phyloP scores from a whole-genome alignment of 2,329 filamentous ascomycete species.

The Penicillium sclerotigenum region DNA sequence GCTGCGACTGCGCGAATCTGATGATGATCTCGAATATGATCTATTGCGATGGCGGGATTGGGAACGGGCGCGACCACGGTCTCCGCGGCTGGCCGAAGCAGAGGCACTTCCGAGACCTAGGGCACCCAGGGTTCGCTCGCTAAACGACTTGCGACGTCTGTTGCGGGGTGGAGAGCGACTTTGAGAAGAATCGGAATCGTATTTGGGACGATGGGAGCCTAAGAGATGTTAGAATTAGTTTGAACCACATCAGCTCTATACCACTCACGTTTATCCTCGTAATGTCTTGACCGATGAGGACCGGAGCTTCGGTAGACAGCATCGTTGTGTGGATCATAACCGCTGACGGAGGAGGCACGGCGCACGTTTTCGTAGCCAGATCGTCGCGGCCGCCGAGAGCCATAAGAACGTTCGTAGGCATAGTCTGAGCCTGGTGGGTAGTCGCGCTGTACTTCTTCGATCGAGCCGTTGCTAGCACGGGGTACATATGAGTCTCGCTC shows the following conservation, averaged over 20 bases:
- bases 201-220: slow-evolving; percentile 33
- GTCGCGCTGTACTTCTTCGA: slow-evolving; percentile 81
- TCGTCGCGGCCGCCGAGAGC: slow-evolving; percentile 15
- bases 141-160: slow-evolving; percentile 47
- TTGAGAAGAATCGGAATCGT: slow-evolving; percentile 36
- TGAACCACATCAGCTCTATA: neutral
- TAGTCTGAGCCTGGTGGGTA: slow-evolving; percentile 68
- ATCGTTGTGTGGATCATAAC: slow-evolving; percentile 36
- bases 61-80: slow-evolving; percentile 48
- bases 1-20: slow-evolving; percentile 48
- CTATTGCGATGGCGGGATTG: slow-evolving; percentile 27
- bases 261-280: slow-evolving; percentile 44
- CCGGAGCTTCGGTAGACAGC: slow-evolving; percentile 32
- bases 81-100: slow-evolving; percentile 42
- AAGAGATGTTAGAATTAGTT: neutral
- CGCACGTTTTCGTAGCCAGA: slow-evolving; percentile 36
- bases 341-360: slow-evolving; percentile 38
- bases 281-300: slow-evolving; percentile 45
- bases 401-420: slow-evolving; percentile 29
- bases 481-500: slow-evolving; percentile 23
- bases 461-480: slow-evolving; percentile 68
- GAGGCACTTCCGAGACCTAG: slow-evolving; percentile 57
- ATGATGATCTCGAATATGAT: slow-evolving; percentile 51
- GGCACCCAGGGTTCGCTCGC: slow-evolving; percentile 52
- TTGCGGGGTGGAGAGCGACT: slow-evolving; percentile 41